A percentile compares a stretch with the other conserved stretches of the same genome.
Evolutionary conservation across 139 green algal species (phyloP).

Genomic region (Chlamydomonas incerta): DNA sequence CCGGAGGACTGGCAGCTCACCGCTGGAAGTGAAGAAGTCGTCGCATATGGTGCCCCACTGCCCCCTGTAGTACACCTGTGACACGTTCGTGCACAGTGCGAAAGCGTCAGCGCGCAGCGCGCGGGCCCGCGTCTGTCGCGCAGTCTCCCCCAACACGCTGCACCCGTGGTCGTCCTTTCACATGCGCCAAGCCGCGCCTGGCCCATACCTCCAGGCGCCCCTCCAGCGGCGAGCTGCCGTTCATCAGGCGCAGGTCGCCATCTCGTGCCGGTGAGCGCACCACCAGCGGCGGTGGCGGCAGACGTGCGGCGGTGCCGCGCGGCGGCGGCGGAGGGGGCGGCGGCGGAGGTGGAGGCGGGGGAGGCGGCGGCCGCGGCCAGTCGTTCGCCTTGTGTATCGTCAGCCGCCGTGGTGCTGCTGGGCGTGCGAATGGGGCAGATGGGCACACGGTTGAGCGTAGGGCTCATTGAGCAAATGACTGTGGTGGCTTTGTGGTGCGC

Average conservation of each 20-base stretch:
- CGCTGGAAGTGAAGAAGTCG: background rate
- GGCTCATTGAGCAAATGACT: too few relatives aligned
- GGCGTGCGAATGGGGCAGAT: too few relatives aligned
- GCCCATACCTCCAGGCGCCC: background rate
- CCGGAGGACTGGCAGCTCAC: too few relatives aligned
- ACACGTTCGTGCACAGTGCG: background rate
- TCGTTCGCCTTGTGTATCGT: background rate
- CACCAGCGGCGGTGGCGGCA: too few relatives aligned
- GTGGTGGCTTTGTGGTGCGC: too few relatives aligned
- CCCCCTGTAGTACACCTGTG: constrained; percentile 4
- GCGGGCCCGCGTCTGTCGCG: too few relatives aligned
- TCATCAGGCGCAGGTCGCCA: constrained; percentile 7
- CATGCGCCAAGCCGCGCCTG: too few relatives aligned
- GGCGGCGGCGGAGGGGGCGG: constrained; percentile 2
- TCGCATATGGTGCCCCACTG: constrained; percentile 25
- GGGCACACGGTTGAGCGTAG: too few relatives aligned
- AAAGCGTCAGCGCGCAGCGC: background rate
- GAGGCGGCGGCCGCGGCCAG: background rate
- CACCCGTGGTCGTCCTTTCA: too few relatives aligned
- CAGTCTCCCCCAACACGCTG: too few relatives aligned
- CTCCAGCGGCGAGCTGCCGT: background rate
- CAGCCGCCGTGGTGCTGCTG: background rate
- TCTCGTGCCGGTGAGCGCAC: background rate
- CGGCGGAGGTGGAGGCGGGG: constrained; percentile 2
- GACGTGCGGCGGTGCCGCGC: background rate